These are phyloP conservation scores for Penicillium glabrum DNA, from an alignment of 2,329 filamentous ascomycete species.

Conservation along the genomic window DNA sequence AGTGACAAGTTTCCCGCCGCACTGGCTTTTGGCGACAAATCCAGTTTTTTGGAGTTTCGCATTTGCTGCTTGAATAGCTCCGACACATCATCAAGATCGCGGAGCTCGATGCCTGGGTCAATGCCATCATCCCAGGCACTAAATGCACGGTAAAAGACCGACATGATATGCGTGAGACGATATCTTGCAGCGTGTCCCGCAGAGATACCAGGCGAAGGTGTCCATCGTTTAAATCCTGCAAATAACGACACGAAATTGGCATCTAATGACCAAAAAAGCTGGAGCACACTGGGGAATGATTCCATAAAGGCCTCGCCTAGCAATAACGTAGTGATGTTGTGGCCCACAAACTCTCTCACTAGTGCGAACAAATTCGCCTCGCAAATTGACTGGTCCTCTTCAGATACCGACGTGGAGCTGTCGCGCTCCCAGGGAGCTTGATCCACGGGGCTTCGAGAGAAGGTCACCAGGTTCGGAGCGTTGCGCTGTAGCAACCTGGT, in stretches of 20 bases:
- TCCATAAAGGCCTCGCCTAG: constrained; percentile 54
- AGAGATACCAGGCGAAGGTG: constrained; percentile 53
- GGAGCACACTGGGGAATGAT: constrained; percentile 53
- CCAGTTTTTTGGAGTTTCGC: constrained; percentile 39
- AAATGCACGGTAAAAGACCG: constrained; percentile 45
- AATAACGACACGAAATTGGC: constrained; percentile 54
- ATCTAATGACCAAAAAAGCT: constrained; percentile 59
- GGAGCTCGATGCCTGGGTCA: constrained; percentile 45
- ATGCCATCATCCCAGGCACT: constrained; percentile 43
- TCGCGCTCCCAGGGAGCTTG: constrained; percentile 62
- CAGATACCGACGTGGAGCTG: constrained; percentile 45
- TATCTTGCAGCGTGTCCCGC: constrained; percentile 50
- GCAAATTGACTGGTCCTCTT: constrained; percentile 45
- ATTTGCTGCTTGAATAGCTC: constrained; percentile 46
- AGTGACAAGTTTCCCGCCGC: constrained; percentile 49
- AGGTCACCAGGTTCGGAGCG: constrained; percentile 59
- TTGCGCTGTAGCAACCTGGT: constrained; percentile 44
- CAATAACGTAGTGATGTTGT: constrained; percentile 47
- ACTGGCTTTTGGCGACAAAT: constrained; percentile 38
- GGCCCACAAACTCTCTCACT: constrained; percentile 58
- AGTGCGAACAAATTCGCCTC: constrained; percentile 55
- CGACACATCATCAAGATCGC: constrained; percentile 51
- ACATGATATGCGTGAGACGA: constrained; percentile 41
- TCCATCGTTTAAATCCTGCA: constrained; percentile 56
- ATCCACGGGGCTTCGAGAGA: constrained; percentile 60